Evolutionary conservation across 2,329 filamentous ascomycete genomes (phyloP).

Genomic region (Nemania bipapillata): DNA sequence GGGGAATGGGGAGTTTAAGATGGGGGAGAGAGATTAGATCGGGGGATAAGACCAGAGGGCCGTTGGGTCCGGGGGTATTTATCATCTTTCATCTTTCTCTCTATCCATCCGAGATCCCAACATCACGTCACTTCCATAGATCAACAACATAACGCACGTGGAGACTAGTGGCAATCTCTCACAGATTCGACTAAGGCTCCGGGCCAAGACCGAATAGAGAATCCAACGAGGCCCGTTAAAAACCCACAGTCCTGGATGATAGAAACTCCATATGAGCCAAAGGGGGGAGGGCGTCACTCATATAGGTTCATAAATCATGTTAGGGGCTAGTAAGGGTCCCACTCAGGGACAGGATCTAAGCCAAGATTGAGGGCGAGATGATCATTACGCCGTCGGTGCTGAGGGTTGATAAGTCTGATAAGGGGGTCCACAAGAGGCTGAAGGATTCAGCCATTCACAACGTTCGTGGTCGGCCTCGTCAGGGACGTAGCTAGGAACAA

Average conservation of each 20-base stretch:
- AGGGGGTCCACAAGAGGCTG: slow-evolving; percentile 35
- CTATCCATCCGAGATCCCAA: neutral
- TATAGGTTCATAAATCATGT: neutral
- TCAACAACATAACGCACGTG: slow-evolving; percentile 22
- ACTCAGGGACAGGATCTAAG: slow-evolving; percentile 1
- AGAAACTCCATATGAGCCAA: slow-evolving; percentile 13
- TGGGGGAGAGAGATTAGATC: slow-evolving; percentile 6
- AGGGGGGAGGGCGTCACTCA: neutral
- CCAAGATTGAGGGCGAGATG: slow-evolving; percentile 19
- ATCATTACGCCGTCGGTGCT: slow-evolving; percentile 31
- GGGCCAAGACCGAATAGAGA: slow-evolving; percentile 28
- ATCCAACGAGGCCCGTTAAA: slow-evolving; percentile 26
- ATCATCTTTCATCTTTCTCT: slow-evolving; percentile 22
- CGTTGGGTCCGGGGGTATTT: slow-evolving; percentile 20
- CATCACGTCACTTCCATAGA: neutral
- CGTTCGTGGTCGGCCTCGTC: neutral
- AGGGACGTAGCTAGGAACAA: slow-evolving; percentile 20
- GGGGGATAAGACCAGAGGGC: slow-evolving; percentile 9
- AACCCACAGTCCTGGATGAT: slow-evolving; percentile 26
- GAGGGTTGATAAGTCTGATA: slow-evolving; percentile 26
- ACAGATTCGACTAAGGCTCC: slow-evolving; percentile 27
- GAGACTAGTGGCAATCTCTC: slow-evolving; percentile 18
- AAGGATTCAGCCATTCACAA: slow-evolving; percentile 22
- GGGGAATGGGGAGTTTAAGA: slow-evolving; percentile 3
- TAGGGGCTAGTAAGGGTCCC: neutral